phyloP scores from a whole-genome alignment of 495 filamentous ascomycete species.

The Penicillium cinerascens region DNA sequence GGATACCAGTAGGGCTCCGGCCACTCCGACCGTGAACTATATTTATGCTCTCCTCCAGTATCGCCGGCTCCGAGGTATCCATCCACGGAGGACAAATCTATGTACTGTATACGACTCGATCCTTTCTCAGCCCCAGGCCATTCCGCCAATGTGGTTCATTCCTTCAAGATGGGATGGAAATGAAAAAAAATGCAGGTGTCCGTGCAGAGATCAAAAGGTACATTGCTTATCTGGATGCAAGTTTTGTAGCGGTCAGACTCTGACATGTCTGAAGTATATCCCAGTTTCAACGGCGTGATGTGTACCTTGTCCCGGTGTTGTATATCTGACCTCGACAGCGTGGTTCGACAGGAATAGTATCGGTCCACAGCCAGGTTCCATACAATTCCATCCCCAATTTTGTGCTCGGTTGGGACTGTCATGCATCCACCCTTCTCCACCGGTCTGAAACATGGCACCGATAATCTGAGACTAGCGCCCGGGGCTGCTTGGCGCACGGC shows the following conservation, averaged over 20 bases:
- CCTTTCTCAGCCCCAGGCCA: neutral
- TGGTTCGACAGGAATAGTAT: neutral
- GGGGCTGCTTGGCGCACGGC: conserved; percentile 7
- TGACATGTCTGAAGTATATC: neutral
- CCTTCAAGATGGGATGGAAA: neutral
- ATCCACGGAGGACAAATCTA: neutral
- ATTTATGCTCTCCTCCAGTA: neutral
- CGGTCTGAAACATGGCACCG: conserved; percentile 28
- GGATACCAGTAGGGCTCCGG: conserved; percentile 1
- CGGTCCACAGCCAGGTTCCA: neutral
- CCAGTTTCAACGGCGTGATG: neutral
- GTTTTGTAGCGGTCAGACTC: neutral
- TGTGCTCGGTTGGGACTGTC: neutral
- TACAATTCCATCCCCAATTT: neutral
- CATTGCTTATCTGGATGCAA: neutral
- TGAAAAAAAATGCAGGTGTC: neutral
- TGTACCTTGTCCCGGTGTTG: neutral
- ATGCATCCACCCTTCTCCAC: conserved; percentile 1
- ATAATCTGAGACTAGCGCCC: conserved; percentile 21
- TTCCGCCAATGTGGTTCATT: neutral
- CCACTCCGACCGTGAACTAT: conserved; percentile 3
- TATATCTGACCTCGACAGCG: neutral
- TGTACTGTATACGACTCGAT: neutral
- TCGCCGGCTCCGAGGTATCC: neutral
- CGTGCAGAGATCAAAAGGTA: neutral